Evolutionary conservation across 441 rosid genomes (phyloP).

Genomic region (Rhodomyrtus psidioides): DNA sequence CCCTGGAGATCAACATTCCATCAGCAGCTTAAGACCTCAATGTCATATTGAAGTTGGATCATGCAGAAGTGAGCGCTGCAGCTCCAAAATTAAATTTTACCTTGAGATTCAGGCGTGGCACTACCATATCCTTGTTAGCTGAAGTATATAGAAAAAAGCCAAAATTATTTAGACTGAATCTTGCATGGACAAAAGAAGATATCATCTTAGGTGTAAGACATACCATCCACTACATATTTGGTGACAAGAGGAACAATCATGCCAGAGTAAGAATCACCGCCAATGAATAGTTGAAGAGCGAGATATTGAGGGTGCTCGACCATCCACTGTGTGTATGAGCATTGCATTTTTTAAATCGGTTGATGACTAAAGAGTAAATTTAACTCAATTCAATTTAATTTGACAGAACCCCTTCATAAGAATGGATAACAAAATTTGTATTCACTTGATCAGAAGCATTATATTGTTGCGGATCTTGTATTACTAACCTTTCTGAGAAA

Average conservation of each 20-base stretch:
- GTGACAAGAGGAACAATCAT: conserved; percentile 9
- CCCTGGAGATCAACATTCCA: conserved; percentile 3
- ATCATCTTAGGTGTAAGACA: background rate
- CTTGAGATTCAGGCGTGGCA: conserved; percentile 11
- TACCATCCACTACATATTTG: conserved; percentile 10
- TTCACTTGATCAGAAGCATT: background rate
- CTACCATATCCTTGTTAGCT: background rate
- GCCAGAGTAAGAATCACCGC: conserved; percentile 22
- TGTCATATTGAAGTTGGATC: background rate
- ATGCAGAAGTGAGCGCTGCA: background rate
- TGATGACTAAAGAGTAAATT: background rate
- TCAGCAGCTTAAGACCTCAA: background rate
- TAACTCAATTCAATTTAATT: background rate
- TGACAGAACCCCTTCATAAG: background rate
- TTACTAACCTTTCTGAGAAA: conserved; percentile 11
- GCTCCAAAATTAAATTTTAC: background rate
- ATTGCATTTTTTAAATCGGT: background rate
- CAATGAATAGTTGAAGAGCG: conserved; percentile 3
- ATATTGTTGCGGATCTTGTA: background rate
- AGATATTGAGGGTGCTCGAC: conserved; percentile 12
- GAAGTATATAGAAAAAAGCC: background rate
- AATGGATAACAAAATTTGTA: background rate
- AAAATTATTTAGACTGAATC: background rate
- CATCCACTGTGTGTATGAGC: conserved; percentile 7
- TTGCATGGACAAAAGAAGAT: background rate